A percentile compares a stretch with the other conserved stretches of the same genome.
phyloP scores from a whole-genome alignment of 78 protist genomes.

The Dictyostelium firmibasis region DNA sequence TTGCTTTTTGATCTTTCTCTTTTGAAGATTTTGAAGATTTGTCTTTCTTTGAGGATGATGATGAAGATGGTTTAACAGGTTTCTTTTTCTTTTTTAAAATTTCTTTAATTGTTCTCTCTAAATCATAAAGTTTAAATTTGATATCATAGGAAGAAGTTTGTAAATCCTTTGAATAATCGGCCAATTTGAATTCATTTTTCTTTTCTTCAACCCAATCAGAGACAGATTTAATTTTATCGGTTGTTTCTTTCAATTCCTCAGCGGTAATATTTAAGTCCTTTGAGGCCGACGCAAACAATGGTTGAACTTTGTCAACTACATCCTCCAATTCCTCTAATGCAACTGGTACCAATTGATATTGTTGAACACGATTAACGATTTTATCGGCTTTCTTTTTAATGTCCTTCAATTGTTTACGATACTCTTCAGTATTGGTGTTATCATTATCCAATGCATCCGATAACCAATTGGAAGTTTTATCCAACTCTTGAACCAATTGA shows the following conservation, averaged over 20 bases:
- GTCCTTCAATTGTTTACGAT: background rate
- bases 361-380: conserved; percentile 9
- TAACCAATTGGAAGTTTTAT: conserved; percentile 13
- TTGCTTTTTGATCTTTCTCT: background rate
- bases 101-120: conserved; percentile 47
- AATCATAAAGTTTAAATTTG: conserved; percentile 14
- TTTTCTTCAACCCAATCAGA: conserved; percentile 24
- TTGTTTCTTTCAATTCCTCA: conserved; percentile 13
- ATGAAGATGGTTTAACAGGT: background rate
- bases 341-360: conserved; percentile 7
- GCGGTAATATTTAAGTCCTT: conserved; percentile 26
- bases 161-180: conserved; percentile 43
- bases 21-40: background rate
- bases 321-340: conserved; percentile 2
- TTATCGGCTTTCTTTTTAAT: conserved; percentile 27
- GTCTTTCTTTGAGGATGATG: background rate
- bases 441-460: conserved; percentile 36
- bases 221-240: background rate
- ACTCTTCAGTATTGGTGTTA: background rate
- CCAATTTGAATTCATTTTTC: background rate
- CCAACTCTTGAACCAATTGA: background rate
- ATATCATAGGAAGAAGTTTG: conserved; percentile 4
- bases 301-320: background rate
- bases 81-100: conserved; percentile 13
- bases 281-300: background rate